Conservation (phyloP, 2,329 filamentous ascomycete species). For the Karstenula rhodostoma region DNA sequence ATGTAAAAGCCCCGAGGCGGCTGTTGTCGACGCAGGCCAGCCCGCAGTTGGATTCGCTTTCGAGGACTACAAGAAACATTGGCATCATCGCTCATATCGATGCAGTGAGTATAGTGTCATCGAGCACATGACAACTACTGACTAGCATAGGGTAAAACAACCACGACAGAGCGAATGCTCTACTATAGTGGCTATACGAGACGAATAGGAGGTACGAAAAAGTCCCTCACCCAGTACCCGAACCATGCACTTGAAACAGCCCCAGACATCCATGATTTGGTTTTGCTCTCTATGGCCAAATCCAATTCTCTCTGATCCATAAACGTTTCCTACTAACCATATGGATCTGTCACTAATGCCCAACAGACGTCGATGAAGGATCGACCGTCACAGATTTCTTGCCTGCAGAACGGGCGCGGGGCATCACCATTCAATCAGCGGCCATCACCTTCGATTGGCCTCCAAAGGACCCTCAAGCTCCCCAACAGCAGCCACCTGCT, state of each 20-base stretch:
- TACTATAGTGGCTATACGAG: constrained; percentile 92
- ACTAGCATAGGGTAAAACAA: constrained; percentile 79
- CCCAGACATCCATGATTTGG: not conserved
- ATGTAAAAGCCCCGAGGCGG: constrained; percentile 41
- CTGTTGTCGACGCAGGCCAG: constrained; percentile 38
- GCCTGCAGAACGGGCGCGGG: constrained; percentile 87
- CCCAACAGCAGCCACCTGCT: constrained; percentile 39
- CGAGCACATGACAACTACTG: constrained; percentile 7
- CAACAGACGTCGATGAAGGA: constrained; percentile 85
- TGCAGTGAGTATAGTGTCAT: constrained; percentile 66
- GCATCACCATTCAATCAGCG: constrained; percentile 97
- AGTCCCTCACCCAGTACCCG: not conserved
- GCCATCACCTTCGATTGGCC: constrained; percentile 97
- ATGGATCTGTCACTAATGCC: too few relatives aligned
- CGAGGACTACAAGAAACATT: constrained; percentile 88
- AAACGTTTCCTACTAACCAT: too few relatives aligned
- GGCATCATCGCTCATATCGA: constrained; percentile 99
- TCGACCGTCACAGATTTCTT: constrained; percentile 98
- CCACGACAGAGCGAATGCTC: constrained; percentile 98
- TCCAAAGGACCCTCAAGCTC: constrained; percentile 51
- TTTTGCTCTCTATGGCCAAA: too few relatives aligned
- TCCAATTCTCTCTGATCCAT: too few relatives aligned
- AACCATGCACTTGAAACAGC: not conserved
- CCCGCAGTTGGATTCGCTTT: constrained; percentile 48
- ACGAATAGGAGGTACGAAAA: constrained; percentile 72